Percentiles rank a stretch among this genome's conserved stretches.
These are phyloP conservation scores for Aspergillus indologenus DNA, from an alignment of 495 filamentous ascomycete species.

Conservation along the genomic window DNA sequence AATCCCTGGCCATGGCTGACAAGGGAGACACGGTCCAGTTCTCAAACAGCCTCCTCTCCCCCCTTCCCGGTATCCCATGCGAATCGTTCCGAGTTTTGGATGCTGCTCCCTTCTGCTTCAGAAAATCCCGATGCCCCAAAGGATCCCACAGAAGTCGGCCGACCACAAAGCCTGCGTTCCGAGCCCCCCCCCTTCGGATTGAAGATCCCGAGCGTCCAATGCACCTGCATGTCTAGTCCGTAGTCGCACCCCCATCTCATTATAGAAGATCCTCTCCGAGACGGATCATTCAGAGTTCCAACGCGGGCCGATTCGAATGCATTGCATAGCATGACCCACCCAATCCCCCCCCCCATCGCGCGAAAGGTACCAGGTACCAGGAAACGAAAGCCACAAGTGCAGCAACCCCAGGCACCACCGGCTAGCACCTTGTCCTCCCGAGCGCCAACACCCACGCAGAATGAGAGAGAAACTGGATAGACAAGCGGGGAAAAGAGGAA, in stretches of 20 bases:
- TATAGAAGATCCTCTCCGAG: not conserved
- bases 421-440: not conserved
- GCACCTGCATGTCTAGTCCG: not conserved
- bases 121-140: not conserved
- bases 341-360: not conserved
- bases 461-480: not conserved
- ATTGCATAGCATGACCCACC: not conserved
- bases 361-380: not conserved
- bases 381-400: not conserved
- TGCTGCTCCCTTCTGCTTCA: not conserved
- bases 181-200: not conserved
- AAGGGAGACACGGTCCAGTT: not conserved
- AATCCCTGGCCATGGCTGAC: not conserved
- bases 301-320: not conserved
- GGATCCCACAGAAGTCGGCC: not conserved
- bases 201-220: not conserved
- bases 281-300: not conserved
- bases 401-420: not conserved
- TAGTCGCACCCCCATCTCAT: not conserved
- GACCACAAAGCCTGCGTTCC: not conserved
- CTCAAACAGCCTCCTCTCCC: not conserved
- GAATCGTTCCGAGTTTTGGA: not conserved
- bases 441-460: not conserved
- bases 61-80: not conserved
- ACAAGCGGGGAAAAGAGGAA: constrained; percentile 1